Evolutionary conservation across 768 basidiomycete species (phyloP).

Genomic region (Trametes cubensis): DNA sequence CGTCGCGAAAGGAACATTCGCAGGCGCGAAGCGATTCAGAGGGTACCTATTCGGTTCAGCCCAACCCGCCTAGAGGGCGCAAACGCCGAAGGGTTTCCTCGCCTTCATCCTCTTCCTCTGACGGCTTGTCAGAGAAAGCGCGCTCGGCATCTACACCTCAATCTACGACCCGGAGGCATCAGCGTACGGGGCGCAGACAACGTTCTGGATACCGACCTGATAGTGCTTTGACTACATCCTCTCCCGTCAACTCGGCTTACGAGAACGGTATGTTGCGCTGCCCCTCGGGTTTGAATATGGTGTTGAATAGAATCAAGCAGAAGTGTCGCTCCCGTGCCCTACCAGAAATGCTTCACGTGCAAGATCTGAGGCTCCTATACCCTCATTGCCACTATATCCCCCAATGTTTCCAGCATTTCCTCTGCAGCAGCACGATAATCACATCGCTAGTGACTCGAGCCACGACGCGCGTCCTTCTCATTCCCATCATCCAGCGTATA

Average conservation of each 20-base stretch:
- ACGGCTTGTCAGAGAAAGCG: background rate
- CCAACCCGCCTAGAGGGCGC: slow-evolving; percentile 1
- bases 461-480: background rate
- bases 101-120: slow-evolving; percentile 4
- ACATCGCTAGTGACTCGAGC: background rate
- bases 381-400: slow-evolving; percentile 5
- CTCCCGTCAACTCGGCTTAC: slow-evolving; percentile 5
- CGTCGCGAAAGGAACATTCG: background rate
- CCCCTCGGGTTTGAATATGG: background rate
- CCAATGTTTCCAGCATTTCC: background rate
- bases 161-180: background rate
- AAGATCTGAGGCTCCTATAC: slow-evolving; percentile 5
- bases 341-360: background rate
- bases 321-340: background rate
- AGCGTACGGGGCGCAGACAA: background rate
- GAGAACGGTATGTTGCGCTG: slow-evolving; percentile 18
- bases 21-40: background rate
- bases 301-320: background rate
- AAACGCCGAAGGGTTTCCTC: slow-evolving; percentile 20
- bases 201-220: slow-evolving; percentile 7
- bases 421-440: background rate
- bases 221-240: slow-evolving; percentile 9
- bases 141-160: background rate
- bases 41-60: slow-evolving; percentile 4
- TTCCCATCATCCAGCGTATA: background rate